phyloP scores from a whole-genome alignment of 2,329 filamentous ascomycete species.

The Apiospora pterosperma region DNA sequence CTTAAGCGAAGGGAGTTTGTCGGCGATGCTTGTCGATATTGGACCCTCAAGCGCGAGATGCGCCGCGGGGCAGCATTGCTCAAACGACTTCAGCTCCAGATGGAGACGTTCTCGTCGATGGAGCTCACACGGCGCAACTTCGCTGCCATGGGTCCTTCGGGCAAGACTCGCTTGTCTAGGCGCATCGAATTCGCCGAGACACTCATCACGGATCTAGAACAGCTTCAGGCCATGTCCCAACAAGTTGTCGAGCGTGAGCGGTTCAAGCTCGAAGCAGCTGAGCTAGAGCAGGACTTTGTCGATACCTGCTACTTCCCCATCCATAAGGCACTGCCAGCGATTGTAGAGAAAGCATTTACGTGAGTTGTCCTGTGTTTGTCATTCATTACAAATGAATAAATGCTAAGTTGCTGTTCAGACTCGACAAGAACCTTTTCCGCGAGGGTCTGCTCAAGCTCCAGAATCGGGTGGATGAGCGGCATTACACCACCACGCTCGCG shows the following conservation, averaged over 20 bases:
- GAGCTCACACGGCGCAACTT: conserved; percentile 95
- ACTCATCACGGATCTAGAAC: conserved; percentile 72
- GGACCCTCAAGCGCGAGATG: conserved; percentile 94
- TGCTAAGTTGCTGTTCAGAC: conserved; percentile 35
- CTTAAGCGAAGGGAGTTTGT: conserved; percentile 90
- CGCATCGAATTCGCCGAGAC: conserved; percentile 85
- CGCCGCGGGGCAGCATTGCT: conserved; percentile 86
- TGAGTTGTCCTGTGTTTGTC: conserved; percentile 48
- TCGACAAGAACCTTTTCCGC: conserved; percentile 62
- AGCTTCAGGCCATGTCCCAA: conserved; percentile 67
- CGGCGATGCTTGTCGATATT: conserved; percentile 91
- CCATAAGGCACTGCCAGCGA: conserved; percentile 68
- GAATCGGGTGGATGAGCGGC: conserved; percentile 48
- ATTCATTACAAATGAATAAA: conserved; percentile 14
- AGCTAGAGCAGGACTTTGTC: conserved; percentile 74
- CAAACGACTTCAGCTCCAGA: conserved; percentile 88
- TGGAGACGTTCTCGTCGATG: conserved; percentile 96
- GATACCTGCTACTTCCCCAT: conserved; percentile 92
- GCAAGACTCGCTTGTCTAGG: conserved; percentile 71
- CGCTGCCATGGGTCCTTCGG: conserved; percentile 86
- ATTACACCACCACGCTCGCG: conserved; percentile 54
- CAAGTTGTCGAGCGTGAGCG: conserved; percentile 73
- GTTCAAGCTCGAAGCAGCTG: conserved; percentile 72
- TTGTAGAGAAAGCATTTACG: conserved; percentile 76
- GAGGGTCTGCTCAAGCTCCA: conserved; percentile 48